Base-by-base conservation (phyloP, 1,284 basidiomycete genomes). In the Tilletia setariae region DNA sequence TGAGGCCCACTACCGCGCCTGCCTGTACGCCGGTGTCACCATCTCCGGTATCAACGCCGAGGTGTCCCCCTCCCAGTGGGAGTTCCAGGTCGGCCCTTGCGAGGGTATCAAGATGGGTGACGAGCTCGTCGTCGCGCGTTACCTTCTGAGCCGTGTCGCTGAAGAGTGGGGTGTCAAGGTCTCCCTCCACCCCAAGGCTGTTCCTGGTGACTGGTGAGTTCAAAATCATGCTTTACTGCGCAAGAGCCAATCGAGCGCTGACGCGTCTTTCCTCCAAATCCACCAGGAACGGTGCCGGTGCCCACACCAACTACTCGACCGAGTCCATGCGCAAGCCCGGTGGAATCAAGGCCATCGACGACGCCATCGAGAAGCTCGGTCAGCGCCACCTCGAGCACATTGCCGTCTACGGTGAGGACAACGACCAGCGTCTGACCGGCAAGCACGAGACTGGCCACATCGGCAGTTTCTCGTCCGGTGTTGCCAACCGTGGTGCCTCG, bases 31-130 rank as follows among this genome's bases (percentile, higher is more conserved):
- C 76, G 94, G 94, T 79, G 88, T 99, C 85, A 94, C 94, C 86
- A 98, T 98, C 86, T 95, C 93, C 74, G 96, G 96, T 83, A 98
- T 99, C 87, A 99, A 98, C 85, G 96, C 96, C 75, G 96, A 98
- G 86, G 96, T 98, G 79, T 98, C 98, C 95, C 95, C 96, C 32
- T 90, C 94, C 70, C 96, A 98, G 85, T 98, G 94, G 94, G 95
- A 98, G 86, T 98, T 96, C 91, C 96, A 98, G 85, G 94, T 98
- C 79, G 95, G 95, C 71, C 95, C 95, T 49, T 98, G 95, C 83
- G 90, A 91, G 84, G 95, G 95, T 75, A 97, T 98, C 84, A 88
- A 91, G 76, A 96, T 98, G 92, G 95, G 95, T 79, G 95, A 99
- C 85, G 94, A 81, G 72, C 74, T 82, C 68, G 73, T 72, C 68